Evolutionary conservation across 179 eudicot genomes (phyloP).

Genomic region (Silene noctiflora): DNA sequence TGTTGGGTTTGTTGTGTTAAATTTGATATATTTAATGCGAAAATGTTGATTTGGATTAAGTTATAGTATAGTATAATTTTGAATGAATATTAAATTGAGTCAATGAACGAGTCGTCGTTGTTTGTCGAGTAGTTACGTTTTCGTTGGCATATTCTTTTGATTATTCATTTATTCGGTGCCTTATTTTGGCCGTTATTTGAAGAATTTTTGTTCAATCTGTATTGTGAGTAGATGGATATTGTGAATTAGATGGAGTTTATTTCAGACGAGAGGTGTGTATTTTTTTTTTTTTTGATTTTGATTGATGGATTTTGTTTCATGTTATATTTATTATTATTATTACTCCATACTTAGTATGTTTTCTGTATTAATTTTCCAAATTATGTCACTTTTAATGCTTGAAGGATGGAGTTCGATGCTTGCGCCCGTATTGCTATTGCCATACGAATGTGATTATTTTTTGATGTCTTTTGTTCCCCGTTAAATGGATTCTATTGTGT

Average conservation of each 20-base stretch:
- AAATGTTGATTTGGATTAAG: too few species aligned
- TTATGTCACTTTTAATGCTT: not conserved
- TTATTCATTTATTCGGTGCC: not conserved
- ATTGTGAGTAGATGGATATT: too few species aligned
- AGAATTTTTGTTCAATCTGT: not conserved
- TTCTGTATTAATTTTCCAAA: not conserved
- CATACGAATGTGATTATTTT: not conserved
- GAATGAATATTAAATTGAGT: not conserved
- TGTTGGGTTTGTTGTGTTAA: too few species aligned
- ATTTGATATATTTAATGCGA: not conserved
- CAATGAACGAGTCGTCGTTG: slow-evolving; percentile 1
- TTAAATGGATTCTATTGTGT: not conserved
- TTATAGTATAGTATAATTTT: not conserved
- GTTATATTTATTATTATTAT: too few species aligned
- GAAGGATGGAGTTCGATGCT: not conserved
- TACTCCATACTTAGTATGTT: too few species aligned
- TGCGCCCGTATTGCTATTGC: not conserved
- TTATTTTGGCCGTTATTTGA: too few species aligned
- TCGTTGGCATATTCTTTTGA: not conserved
- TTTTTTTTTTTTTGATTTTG: not conserved
- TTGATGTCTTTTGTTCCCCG: too few species aligned
- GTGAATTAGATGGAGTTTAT: not conserved
- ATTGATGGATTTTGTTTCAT: not conserved
- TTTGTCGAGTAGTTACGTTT: slow-evolving; percentile 1
- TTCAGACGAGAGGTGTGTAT: not conserved